These are phyloP conservation scores for Sporisorium exsertum DNA, from an alignment of 1,284 basidiomycete species.

Conservation along the genomic window DNA sequence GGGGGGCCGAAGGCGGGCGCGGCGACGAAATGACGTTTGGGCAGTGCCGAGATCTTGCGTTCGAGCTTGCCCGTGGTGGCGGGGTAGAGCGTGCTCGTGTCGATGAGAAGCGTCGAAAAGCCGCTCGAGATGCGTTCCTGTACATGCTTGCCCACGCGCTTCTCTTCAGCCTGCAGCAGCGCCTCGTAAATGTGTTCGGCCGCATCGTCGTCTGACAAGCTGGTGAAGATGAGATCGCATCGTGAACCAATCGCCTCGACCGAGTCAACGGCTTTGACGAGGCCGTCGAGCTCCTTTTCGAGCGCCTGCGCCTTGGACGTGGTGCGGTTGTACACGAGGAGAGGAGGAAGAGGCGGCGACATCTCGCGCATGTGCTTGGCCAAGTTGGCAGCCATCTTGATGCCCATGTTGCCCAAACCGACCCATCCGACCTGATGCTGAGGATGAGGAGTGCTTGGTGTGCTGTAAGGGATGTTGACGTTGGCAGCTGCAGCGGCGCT, in stretches of 20 bases:
- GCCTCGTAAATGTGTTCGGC: conserved; percentile 78
- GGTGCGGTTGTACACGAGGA: conserved; percentile 77
- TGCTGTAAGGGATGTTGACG: conserved; percentile 50
- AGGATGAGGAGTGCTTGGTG: conserved; percentile 51
- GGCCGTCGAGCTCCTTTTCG: conserved; percentile 73
- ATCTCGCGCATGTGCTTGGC: conserved; percentile 72
- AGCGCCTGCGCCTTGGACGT: conserved; percentile 74
- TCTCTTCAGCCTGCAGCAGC: conserved; percentile 73
- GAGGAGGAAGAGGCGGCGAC: conserved; percentile 47
- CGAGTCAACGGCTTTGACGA: conserved; percentile 74
- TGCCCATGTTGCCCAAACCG: conserved; percentile 74
- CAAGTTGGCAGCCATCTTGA: conserved; percentile 80
- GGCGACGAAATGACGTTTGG: conserved; percentile 78
- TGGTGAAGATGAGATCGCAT: conserved; percentile 85
- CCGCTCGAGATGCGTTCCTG: conserved; percentile 55
- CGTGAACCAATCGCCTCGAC: conserved; percentile 75
- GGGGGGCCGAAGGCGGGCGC: conserved; percentile 79
- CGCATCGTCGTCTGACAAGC: conserved; percentile 79
- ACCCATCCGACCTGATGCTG: conserved; percentile 59
- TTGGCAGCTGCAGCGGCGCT: conserved; percentile 13
- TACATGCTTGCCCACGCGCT: conserved; percentile 67
- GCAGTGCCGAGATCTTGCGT: conserved; percentile 75
- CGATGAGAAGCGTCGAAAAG: conserved; percentile 39
- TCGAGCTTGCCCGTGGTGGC: conserved; percentile 75
- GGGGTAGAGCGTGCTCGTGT: conserved; percentile 58